Evolutionary conservation across 2,329 filamentous ascomycete genomes (phyloP).

Genomic region (Aureobasidium uvarum): DNA sequence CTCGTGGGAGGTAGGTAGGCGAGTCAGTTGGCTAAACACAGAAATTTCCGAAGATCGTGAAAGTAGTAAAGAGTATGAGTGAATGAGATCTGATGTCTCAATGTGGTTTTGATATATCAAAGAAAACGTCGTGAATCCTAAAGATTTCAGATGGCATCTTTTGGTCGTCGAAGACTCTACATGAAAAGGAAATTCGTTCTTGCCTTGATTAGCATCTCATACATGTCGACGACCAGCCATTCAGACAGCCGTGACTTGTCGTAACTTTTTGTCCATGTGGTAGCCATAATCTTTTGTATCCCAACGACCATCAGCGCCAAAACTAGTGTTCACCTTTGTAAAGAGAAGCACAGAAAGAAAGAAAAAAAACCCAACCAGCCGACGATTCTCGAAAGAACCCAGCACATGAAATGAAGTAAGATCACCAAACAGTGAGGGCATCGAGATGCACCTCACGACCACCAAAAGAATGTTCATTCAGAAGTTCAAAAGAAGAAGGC

Average conservation of each 20-base stretch:
- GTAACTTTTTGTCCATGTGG: conserved; percentile 1
- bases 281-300: conserved; percentile 15
- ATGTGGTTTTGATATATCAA: conserved; percentile 7
- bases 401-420: conserved; percentile 5
- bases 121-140: conserved; percentile 22
- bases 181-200: conserved; percentile 22
- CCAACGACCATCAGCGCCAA: conserved; percentile 24
- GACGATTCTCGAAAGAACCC: conserved; percentile 14
- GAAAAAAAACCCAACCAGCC: conserved; percentile 4
- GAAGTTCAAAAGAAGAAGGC: conserved; percentile 19
- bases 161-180: conserved; percentile 21
- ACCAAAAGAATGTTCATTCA: conserved; percentile 25
- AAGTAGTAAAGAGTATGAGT: not conserved
- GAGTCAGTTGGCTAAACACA: not conserved
- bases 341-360: conserved; percentile 8
- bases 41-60: not conserved
- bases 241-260: conserved; percentile 15
- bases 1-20: not conserved
- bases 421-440: conserved; percentile 14
- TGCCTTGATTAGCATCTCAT: conserved; percentile 2
- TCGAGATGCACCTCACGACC: conserved; percentile 14
- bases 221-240: conserved; percentile 4
- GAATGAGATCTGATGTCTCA: conserved; percentile 5
- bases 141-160: conserved; percentile 22
- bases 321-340: not conserved